These are phyloP conservation scores for Massarina eburnea DNA, from an alignment of 2,329 filamentous ascomycete genomes.

Conservation along the genomic window DNA sequence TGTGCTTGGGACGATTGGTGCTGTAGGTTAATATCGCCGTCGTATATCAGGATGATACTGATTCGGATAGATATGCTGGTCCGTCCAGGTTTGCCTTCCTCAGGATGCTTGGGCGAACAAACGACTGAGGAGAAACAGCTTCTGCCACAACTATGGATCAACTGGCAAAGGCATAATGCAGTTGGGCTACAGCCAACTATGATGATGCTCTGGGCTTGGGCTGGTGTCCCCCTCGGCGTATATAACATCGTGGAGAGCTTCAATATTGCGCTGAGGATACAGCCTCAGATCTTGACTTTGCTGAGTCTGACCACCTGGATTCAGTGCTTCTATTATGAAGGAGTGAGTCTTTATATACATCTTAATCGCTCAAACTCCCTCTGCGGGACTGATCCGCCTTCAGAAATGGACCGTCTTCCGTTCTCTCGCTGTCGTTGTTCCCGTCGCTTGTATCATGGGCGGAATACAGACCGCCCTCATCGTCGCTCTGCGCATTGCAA, in stretches of 20 bases:
- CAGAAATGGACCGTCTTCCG: conserved; percentile 57
- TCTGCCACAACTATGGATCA: conserved; percentile 69
- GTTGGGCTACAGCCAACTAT: conserved; percentile 67
- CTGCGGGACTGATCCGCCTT: neutral
- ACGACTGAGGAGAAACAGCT: conserved; percentile 48
- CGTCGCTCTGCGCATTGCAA: conserved; percentile 55
- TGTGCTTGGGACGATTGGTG: conserved; percentile 61
- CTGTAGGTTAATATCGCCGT: conserved; percentile 43
- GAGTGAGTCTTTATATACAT: conserved; percentile 15
- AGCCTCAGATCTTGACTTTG: conserved; percentile 58
- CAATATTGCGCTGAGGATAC: conserved; percentile 57
- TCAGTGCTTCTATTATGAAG: conserved; percentile 59
- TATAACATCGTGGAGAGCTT: conserved; percentile 59
- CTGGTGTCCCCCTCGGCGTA: conserved; percentile 66
- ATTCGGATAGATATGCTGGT: conserved; percentile 59
- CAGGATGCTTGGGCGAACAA: neutral
- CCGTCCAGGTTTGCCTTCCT: conserved; percentile 54
- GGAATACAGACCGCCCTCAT: conserved; percentile 62
- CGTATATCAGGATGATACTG: conserved; percentile 5
- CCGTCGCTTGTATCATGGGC: conserved; percentile 59
- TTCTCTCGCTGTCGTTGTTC: conserved; percentile 52
- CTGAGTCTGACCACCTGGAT: conserved; percentile 58
- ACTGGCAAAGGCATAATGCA: conserved; percentile 67
- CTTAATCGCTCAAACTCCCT: neutral
- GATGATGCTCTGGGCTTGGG: conserved; percentile 72